Evolutionary conservation across 1,284 basidiomycete genomes (phyloP), one percentile per base, ranked within the genome.

Genomic region (Malassezia yamatoensis): DNA sequence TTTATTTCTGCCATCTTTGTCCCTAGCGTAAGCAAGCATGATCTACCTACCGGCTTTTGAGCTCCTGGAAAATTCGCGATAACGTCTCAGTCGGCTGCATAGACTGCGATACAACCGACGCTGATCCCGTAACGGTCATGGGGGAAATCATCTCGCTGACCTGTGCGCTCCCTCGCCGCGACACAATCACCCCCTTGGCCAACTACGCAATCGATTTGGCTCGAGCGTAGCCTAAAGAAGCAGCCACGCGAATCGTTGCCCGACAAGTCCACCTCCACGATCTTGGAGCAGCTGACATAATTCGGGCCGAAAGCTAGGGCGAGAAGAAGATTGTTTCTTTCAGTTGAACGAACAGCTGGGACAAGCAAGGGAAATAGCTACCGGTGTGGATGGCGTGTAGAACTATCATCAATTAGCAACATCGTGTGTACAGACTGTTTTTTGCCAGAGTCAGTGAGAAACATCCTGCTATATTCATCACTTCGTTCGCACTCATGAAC

Each of bases 81-180:
- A 70, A 63, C 51, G 63, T 65, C 54, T 68, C 66, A 47, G 50
- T 63, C 62, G 66, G 66, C 41, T 64, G 66, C 45, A 53, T 53
- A 2, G 57, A 44, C 38, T 60, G 45, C 29, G 57, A 41, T 21
- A 58, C 42, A 11, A 57, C 51, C 16, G 46, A 48, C 33, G 50
- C 39, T 18, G 45, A 35, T 37, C 34, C 37, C 21, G 34, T 58
- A 16, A 47, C 43, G 16, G 45, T 33, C 38, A 58, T 37, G 18
- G 51, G 33, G n/a, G 44, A 43, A 16, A 53, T 46, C 55, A 58
- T 58, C 38, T 35, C 41, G 54, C n/a, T 29, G 12, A 16, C 8
- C 20, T 11, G 21, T 18, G 43, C 43, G 24, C 43, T 16, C 18
- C 43, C 41, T 43, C 15, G 44, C 24, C 36, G 16, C 42, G 20